Evolutionary conservation across 495 filamentous ascomycete species (phyloP).

Genomic region (Achaetomiella virescens): DNA sequence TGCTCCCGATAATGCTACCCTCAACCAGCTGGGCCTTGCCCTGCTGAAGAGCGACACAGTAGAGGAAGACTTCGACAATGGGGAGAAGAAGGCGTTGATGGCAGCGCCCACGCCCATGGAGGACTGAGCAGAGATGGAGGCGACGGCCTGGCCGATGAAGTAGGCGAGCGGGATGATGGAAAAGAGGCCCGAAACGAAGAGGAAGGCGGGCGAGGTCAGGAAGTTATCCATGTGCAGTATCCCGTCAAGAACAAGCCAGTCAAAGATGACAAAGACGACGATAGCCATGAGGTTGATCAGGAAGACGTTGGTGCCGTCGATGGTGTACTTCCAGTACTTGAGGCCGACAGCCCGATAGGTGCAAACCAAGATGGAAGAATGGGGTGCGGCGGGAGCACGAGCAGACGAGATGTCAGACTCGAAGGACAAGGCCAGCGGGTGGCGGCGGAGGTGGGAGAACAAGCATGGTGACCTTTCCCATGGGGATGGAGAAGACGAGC

Average conservation of each 20-base stretch:
- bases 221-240: conserved; percentile 60
- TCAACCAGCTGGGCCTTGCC: conserved; percentile 92
- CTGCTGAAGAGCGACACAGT: conserved; percentile 88
- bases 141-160: conserved; percentile 98
- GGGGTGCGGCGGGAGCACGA: conserved; percentile 58
- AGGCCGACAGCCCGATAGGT: conserved; percentile 91
- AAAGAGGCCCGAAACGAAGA: conserved; percentile 78
- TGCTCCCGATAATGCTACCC: conserved; percentile 93
- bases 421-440: conserved; percentile 88
- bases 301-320: conserved; percentile 98
- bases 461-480: conserved; percentile 92
- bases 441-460: conserved; percentile 84
- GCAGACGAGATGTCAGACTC: conserved; percentile 76
- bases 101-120: conserved; percentile 99
- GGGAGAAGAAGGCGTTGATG: conserved; percentile 99
- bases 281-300: conserved; percentile 92
- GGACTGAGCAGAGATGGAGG: conserved; percentile 97
- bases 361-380: conserved; percentile 87
- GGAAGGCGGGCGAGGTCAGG: conserved; percentile 71
- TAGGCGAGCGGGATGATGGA: conserved; percentile 98
- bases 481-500: conserved; percentile 95
- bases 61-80: conserved; percentile 95
- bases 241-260: conserved; percentile 71
- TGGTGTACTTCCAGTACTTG: conserved; percentile 99
- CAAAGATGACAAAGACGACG: conserved; percentile 85